A percentile compares a stretch with the other conserved stretches of the same genome.
These are phyloP conservation scores for Gaultheria prostrata DNA, from an alignment of 148 eudicot genomes.

Conservation along the genomic window DNA sequence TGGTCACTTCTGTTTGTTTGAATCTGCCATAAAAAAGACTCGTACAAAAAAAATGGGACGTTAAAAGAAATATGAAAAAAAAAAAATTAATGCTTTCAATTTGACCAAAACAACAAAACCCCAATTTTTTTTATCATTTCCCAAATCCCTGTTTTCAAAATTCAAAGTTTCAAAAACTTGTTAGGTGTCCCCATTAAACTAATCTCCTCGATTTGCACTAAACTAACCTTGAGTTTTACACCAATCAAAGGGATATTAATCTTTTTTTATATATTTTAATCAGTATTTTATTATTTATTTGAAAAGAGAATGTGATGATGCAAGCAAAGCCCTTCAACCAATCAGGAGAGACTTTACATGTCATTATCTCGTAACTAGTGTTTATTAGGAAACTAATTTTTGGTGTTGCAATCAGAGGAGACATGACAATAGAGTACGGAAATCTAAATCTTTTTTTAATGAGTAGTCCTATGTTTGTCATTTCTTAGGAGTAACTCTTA, in stretches of 20 bases:
- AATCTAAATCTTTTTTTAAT: neutral
- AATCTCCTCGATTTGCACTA: conserved; percentile 13
- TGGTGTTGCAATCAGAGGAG: conserved; percentile 22
- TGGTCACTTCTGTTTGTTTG: neutral
- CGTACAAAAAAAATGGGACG: too few relatives aligned
- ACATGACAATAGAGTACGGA: conserved; percentile 15
- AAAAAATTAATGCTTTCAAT: too few relatives aligned
- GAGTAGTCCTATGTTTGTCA: neutral
- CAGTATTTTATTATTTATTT: neutral
- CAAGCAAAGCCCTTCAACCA: conserved; percentile 7
- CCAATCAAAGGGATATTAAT: conserved; percentile 5
- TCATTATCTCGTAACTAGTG: conserved; percentile 17
- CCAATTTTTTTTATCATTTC: neutral
- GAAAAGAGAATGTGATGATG: conserved; percentile 11
- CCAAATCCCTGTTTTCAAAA: conserved; percentile 20
- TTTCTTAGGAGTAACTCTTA: neutral
- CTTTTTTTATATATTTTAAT: neutral
- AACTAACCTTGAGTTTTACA: neutral
- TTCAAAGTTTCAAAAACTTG: conserved; percentile 20
- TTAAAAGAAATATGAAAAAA: too few relatives aligned
- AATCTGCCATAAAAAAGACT: neutral
- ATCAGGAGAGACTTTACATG: neutral
- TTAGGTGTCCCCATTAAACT: neutral
- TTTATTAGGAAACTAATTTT: neutral
- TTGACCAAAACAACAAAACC: too few relatives aligned